Conservation (phyloP, 106 monocot genomes). For the Posidonia australis region DNA sequence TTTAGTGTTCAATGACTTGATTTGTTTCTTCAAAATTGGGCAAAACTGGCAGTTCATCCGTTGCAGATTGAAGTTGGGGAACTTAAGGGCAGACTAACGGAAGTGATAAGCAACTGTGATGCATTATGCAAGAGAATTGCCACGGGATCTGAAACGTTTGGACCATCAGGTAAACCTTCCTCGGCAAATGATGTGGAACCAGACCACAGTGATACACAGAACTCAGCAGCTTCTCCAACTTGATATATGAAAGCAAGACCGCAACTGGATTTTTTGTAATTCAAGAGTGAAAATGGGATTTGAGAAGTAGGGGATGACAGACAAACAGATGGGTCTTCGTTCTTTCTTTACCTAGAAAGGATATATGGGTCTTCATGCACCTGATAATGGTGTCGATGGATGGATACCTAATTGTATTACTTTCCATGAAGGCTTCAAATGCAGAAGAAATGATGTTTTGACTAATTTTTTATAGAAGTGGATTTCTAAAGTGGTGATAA, state of each 20-base stretch:
- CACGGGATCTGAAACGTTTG: constrained; percentile 40
- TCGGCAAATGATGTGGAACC: not conserved
- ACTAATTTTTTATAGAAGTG: too few relatives aligned
- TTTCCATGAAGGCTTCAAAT: too few relatives aligned
- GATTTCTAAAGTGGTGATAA: too few relatives aligned
- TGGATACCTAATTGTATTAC: too few relatives aligned
- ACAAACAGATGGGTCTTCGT: too few relatives aligned
- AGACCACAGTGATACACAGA: not conserved
- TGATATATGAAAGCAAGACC: not conserved
- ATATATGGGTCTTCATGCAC: too few relatives aligned
- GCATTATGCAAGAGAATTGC: constrained; percentile 82
- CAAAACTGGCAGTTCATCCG: constrained; percentile 41
- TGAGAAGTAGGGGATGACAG: too few relatives aligned
- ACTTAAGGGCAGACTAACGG: constrained; percentile 87
- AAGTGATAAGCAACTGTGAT: constrained; percentile 93
- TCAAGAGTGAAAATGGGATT: too few relatives aligned
- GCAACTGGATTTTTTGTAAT: too few relatives aligned
- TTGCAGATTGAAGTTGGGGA: constrained; percentile 88
- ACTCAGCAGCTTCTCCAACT: not conserved
- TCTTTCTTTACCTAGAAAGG: too few relatives aligned
- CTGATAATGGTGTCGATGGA: too few relatives aligned
- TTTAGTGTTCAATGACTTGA: not conserved
- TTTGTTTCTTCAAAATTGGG: not conserved
- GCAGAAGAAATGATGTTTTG: too few relatives aligned
- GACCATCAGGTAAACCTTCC: constrained; percentile 14